These are phyloP conservation scores for Cicer cuneatum DNA, from an alignment of 306 rosid genomes.

Conservation along the genomic window DNA sequence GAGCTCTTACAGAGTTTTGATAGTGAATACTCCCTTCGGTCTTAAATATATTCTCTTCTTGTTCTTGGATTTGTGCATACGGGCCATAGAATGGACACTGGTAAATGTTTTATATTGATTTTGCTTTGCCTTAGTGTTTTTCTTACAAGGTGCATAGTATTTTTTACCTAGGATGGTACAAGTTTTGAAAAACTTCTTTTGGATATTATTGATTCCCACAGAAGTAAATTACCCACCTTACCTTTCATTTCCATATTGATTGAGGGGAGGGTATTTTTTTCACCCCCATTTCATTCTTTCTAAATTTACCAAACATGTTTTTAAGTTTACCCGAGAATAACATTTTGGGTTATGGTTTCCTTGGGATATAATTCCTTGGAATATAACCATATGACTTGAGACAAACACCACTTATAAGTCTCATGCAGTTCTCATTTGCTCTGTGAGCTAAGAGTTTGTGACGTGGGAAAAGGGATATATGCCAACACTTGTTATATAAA, in stretches of 20 bases:
- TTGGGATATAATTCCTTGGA: neutral
- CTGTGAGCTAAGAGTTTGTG: slow-evolving; percentile 1
- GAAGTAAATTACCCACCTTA: neutral
- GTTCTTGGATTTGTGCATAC: neutral
- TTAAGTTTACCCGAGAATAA: neutral
- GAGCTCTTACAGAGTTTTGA: neutral
- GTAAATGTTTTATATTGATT: neutral
- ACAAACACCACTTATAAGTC: slow-evolving; percentile 1
- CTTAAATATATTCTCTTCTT: neutral
- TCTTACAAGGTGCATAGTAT: neutral
- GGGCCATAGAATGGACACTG: neutral
- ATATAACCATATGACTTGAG: neutral
- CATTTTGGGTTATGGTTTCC: neutral
- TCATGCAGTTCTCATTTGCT: neutral
- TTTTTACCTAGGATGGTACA: neutral
- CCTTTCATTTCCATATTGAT: neutral
- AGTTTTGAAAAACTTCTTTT: neutral
- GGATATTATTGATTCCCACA: neutral
- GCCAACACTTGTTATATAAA: neutral
- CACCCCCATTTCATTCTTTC: neutral
- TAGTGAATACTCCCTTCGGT: neutral
- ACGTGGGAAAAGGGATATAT: neutral
- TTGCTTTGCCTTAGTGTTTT: neutral
- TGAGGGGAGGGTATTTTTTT: neutral
- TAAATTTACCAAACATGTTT: neutral